Percentiles rank a stretch among this genome's conserved stretches.
These are phyloP conservation scores for Alternaria conjuncta DNA, from an alignment of 2,329 filamentous ascomycete genomes.

Conservation along the genomic window DNA sequence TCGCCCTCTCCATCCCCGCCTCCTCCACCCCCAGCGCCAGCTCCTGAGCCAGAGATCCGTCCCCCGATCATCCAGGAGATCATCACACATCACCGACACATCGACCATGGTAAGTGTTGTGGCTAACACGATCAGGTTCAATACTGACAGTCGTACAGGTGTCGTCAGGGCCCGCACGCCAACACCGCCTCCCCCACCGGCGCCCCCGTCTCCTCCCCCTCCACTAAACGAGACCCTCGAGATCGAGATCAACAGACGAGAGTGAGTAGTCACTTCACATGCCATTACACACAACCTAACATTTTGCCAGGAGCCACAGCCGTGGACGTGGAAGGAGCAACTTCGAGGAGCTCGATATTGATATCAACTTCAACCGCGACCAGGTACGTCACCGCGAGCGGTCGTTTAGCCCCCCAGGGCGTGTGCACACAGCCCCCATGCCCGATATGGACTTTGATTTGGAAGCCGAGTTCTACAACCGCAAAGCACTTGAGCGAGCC, in stretches of 20 bases:
- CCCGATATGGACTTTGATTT: conserved; percentile 56
- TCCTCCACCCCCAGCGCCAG: conserved; percentile 55
- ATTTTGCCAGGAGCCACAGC: conserved; percentile 35
- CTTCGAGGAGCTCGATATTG: conserved; percentile 69
- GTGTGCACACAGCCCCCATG: conserved; percentile 40
- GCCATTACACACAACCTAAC: conserved; percentile 10
- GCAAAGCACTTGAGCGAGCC: conserved; percentile 71
- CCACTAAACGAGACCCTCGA: conserved; percentile 61
- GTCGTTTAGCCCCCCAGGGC: conserved; percentile 54
- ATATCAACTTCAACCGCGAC: conserved; percentile 68
- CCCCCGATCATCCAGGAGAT: conserved; percentile 87
- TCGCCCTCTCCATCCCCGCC: conserved; percentile 58
- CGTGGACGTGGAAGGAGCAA: conserved; percentile 54
- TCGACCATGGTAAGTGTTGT: conserved; percentile 75
- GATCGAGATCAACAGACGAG: conserved; percentile 61
- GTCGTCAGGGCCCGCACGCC: conserved; percentile 56
- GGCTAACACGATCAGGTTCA: not conserved
- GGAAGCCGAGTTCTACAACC: conserved; percentile 68
- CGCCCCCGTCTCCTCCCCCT: conserved; percentile 53
- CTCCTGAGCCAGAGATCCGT: conserved; percentile 70
- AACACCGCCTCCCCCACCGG: conserved; percentile 56
- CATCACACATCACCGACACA: conserved; percentile 85
- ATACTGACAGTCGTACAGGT: conserved; percentile 36
- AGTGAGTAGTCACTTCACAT: conserved; percentile 46
- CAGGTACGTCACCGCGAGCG: conserved; percentile 45